Percentiles rank a stretch among this genome's conserved stretches.
phyloP scores from a whole-genome alignment of 225 moss, liverwort and hornwort genomes.

The Anthoceros angustus region DNA sequence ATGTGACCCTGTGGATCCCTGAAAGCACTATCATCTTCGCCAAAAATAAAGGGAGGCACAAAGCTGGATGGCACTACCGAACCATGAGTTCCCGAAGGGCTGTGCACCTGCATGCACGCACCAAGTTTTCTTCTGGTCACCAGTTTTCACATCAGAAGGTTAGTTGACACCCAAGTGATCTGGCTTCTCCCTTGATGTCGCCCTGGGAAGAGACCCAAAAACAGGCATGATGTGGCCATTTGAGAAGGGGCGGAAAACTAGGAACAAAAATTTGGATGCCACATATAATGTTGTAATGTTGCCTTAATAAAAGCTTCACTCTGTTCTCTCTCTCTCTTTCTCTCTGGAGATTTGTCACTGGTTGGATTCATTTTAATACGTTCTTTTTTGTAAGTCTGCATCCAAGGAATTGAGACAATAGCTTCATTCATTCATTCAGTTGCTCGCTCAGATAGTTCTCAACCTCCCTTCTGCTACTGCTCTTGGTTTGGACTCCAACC shows the following conservation, averaged over 20 bases:
- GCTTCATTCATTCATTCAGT: conserved; percentile 3
- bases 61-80: conserved; percentile 36
- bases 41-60: conserved; percentile 73
- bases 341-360: not conserved
- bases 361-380: not conserved
- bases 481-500: not conserved
- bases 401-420: conserved; percentile 1
- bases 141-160: conserved; percentile 4
- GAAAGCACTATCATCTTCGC: conserved; percentile 65
- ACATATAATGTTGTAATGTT: not conserved
- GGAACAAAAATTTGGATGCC: not conserved
- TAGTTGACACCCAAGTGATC: conserved; percentile 2
- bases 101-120: conserved; percentile 50
- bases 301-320: not conserved
- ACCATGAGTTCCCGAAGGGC: conserved; percentile 39
- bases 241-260: not conserved
- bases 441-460: not conserved
- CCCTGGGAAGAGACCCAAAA: conserved; percentile 4
- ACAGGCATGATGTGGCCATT: not conserved
- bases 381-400: not conserved
- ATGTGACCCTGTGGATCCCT: conserved; percentile 39
- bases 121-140: conserved; percentile 3
- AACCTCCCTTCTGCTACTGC: not conserved
- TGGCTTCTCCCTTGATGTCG: not conserved
- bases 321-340: not conserved